Evolutionary conservation across 2,329 filamentous ascomycete species (phyloP), one percentile per base, ranked within the genome.

Genomic region (Orbilia quercus): DNA sequence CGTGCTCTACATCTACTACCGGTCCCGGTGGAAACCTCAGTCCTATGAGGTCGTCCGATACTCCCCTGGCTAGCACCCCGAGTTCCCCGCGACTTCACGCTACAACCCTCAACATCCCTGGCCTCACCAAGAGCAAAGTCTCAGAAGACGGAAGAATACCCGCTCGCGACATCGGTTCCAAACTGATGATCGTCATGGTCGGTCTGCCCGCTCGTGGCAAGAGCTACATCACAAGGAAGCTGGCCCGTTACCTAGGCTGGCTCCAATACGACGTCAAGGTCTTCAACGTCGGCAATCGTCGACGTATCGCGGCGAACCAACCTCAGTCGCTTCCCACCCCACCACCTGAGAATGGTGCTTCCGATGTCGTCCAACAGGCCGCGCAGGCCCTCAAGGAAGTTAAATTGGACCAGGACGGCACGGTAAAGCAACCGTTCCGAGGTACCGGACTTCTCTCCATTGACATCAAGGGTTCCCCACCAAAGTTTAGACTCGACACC

Each of bases 221-320:
- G 83, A 97, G 93, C 63, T 99, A 99, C 82, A 96, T 99, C 78
- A 98, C 95, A 74, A 98, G 98, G 84, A 99, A 99, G 83, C 87
- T 99, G 75, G 91, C 95, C 70, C 87, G 95, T 74, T 99, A 98
- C 80, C 83, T 99, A 55, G 94, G 96, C 54, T 99, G 95, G 95
- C 88, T 97, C 79, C 95, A 99, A 79, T 94, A 99, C 81, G 91
- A 96, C 79, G 95, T 93, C 11, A 87, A 86, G 76, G 97, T 99
- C 77, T 99, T 99, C 87, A 99, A 99, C 78, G 95, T 99, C 38
- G 95, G 95, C 73, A 94, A 96, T 81, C 87, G 92, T 79, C 87
- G 95, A 78, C 89, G 95, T 77, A 87, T 93, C 55, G 91, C 89
- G 16, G 91, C 90, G 45, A 90, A 90, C 55, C 82, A 74, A 14